Percentiles rank a stretch among this genome's conserved stretches.
These are phyloP conservation scores for Penicillium glabrum DNA, from an alignment of 2,329 filamentous ascomycete genomes.

Conservation along the genomic window DNA sequence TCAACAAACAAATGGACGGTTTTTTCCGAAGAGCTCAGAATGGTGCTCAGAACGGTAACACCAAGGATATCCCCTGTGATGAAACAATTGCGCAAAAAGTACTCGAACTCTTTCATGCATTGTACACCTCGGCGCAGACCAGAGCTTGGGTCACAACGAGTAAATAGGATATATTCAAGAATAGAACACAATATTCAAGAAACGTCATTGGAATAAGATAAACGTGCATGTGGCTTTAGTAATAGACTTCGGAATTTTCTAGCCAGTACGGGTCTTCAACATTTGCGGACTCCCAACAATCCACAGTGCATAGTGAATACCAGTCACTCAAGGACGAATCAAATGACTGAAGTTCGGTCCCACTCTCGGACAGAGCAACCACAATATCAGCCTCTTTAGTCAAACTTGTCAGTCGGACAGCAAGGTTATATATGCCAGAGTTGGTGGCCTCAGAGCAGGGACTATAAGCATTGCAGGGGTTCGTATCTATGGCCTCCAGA, in stretches of 20 bases:
- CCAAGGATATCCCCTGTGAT: neutral
- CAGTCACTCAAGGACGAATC: neutral
- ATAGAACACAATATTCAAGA: neutral
- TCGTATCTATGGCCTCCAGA: neutral
- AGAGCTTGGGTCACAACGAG: neutral
- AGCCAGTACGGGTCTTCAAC: neutral
- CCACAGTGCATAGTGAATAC: neutral
- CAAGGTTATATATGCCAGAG: slow-evolving; percentile 1
- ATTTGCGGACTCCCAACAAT: neutral
- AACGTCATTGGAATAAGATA: neutral
- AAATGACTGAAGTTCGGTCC: neutral
- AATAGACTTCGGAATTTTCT: neutral
- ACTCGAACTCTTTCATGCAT: neutral
- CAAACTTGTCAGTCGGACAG: neutral
- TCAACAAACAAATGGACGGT: neutral
- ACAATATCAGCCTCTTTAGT: neutral
- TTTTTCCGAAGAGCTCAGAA: neutral
- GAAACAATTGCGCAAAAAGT: neutral
- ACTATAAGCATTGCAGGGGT: slow-evolving; percentile 1
- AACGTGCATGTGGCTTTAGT: neutral
- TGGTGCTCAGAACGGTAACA: too few species aligned
- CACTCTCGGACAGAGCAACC: neutral
- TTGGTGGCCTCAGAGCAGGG: slow-evolving; percentile 1
- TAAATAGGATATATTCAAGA: neutral
- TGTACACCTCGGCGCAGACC: neutral